Conservation (phyloP, 495 filamentous ascomycete species). For the Lepidopterella palustris region DNA sequence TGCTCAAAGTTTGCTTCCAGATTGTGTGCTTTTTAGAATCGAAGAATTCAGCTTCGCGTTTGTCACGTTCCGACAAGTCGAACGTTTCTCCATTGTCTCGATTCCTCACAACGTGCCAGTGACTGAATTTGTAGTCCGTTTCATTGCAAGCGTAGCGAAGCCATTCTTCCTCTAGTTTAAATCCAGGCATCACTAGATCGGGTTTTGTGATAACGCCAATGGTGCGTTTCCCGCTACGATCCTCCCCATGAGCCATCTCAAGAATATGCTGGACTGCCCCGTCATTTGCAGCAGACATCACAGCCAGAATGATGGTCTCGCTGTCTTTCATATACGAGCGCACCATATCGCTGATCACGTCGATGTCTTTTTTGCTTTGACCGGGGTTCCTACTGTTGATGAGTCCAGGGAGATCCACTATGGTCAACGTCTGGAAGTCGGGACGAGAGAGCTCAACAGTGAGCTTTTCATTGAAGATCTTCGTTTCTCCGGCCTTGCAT, state of each 20-base stretch:
- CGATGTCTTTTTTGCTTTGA: conserved; percentile 6
- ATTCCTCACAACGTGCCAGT: no score
- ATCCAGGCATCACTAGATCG: conserved; percentile 39
- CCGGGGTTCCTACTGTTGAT: neutral
- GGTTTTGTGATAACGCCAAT: conserved; percentile 49
- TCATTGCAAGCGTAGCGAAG: no score
- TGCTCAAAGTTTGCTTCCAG: no score
- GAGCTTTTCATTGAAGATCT: conserved; percentile 13
- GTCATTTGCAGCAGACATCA: conserved; percentile 49
- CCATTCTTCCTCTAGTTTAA: no score
- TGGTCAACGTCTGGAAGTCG: conserved; percentile 6
- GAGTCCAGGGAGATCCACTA: conserved; percentile 19
- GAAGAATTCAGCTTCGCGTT: no score
- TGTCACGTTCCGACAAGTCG: no score
- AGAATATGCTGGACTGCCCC: conserved; percentile 48
- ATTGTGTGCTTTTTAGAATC: no score
- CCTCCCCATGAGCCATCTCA: conserved; percentile 38
- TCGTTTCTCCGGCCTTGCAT: conserved; percentile 22
- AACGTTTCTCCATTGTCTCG: no score
- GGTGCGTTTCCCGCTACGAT: conserved; percentile 44
- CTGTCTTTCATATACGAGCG: conserved; percentile 13
- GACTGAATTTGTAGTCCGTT: no score
- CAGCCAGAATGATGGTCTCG: conserved; percentile 57
- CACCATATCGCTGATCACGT: conserved; percentile 8
- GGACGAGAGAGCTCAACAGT: conserved; percentile 16